phyloP scores from a whole-genome alignment of 495 filamentous ascomycete genomes.

The Darksidea phi region DNA sequence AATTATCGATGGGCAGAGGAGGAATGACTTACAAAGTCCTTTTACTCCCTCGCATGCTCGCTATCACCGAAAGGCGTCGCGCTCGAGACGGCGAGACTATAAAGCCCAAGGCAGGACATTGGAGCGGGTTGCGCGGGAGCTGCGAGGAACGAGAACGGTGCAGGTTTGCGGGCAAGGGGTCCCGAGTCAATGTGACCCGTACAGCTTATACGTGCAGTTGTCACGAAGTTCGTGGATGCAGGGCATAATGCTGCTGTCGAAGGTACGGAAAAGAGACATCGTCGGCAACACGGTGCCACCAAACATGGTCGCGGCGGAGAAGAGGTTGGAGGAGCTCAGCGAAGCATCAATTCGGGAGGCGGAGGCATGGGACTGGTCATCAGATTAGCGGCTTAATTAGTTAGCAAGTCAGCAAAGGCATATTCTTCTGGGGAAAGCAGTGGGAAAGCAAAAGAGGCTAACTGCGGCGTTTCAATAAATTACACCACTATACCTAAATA shows the following conservation, averaged over 20 bases:
- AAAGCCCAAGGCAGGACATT: conserved; percentile 12
- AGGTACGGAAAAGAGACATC: conserved; percentile 12
- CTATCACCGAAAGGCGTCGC: no score
- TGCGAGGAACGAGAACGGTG: conserved; percentile 6
- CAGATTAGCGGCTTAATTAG: no score
- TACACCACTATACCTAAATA: no score
- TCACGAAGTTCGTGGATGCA: background rate
- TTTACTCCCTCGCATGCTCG: no score
- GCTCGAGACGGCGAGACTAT: no score
- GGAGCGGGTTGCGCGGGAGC: conserved; percentile 1
- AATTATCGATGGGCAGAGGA: no score
- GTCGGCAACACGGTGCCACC: conserved; percentile 20
- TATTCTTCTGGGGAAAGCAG: no score
- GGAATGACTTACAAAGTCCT: no score
- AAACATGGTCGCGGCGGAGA: conserved; percentile 19
- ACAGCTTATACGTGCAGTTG: conserved; percentile 18
- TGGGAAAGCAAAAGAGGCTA: no score
- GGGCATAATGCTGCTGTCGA: conserved; percentile 9
- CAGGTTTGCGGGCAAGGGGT: conserved; percentile 4
- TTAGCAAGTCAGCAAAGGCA: no score
- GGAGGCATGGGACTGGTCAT: conserved; percentile 7
- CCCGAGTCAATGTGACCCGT: conserved; percentile 10
- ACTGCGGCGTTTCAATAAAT: no score
- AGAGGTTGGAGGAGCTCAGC: conserved; percentile 17
- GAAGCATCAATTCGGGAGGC: conserved; percentile 16